Conservation (phyloP, 2,329 filamentous ascomycete genomes). For the Lomentospora prolificans region DNA sequence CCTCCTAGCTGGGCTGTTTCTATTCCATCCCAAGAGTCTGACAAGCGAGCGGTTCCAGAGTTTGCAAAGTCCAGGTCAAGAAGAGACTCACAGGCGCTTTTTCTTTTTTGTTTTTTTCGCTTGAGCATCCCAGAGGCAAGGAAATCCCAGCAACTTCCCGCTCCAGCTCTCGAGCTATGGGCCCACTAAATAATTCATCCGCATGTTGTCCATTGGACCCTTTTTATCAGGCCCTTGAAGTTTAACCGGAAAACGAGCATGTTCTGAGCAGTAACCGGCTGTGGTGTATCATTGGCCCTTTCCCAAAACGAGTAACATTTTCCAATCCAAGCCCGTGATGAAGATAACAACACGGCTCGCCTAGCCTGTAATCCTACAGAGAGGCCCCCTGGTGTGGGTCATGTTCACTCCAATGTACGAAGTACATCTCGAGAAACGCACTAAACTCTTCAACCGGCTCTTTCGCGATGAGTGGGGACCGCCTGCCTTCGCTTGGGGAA, state of each 20-base stretch:
- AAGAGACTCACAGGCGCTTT: background rate
- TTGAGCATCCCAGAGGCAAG: slow-evolving; percentile 1
- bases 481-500: background rate
- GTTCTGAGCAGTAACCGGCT: too few relatives aligned
- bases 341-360: background rate
- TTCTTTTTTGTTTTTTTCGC: background rate
- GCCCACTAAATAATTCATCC: background rate
- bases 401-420: background rate
- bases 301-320: background rate
- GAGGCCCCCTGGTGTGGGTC: background rate
- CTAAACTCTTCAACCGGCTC: slow-evolving; percentile 5
- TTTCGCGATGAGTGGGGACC: background rate
- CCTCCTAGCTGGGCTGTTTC: background rate
- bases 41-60: background rate
- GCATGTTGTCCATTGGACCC: background rate
- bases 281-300: background rate
- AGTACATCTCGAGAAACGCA: background rate
- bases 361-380: background rate
- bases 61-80: background rate
- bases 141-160: background rate
- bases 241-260: background rate
- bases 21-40: background rate
- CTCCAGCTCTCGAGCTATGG: background rate
- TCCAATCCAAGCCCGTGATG: background rate
- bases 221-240: background rate